Conservation (phyloP, 257 asterid genomes). For the Linaria vulgaris region DNA sequence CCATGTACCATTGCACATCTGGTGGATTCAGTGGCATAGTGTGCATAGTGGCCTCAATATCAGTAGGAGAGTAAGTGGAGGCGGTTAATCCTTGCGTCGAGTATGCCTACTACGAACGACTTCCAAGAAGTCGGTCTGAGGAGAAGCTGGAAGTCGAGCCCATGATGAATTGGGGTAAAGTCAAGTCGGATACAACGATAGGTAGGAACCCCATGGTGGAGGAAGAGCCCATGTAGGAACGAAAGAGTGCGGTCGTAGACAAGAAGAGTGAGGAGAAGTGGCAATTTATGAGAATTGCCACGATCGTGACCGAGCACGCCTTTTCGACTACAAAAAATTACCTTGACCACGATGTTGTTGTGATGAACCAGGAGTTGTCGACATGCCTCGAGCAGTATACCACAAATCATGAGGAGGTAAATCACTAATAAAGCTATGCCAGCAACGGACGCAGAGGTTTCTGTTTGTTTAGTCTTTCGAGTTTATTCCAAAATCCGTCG, state of each 20-base stretch:
- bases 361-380: too few species aligned
- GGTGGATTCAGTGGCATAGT: slow-evolving; percentile 14
- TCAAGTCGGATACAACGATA: too few species aligned
- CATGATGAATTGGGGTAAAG: too few species aligned
- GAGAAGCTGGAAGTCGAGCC: background rate
- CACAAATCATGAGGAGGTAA: background rate
- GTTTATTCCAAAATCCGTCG: background rate
- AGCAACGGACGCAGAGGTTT: background rate
- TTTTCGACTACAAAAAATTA: too few species aligned
- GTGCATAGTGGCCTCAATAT: slow-evolving; percentile 10
- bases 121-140: slow-evolving; percentile 16
- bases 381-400: too few species aligned
- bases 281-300: too few species aligned
- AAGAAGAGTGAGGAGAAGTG: too few species aligned
- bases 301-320: too few species aligned
- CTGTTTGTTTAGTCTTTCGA: background rate
- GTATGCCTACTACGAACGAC: background rate
- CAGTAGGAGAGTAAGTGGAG: background rate
- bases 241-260: background rate
- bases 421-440: background rate
- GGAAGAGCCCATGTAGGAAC: too few species aligned
- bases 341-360: too few species aligned
- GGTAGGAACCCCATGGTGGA: too few species aligned
- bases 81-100: background rate
- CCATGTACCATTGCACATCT: slow-evolving; percentile 28